A percentile compares a stretch with the other conserved stretches of the same genome.
These are phyloP conservation scores for Nannochloris sp. DNA, from an alignment of 139 green algal genomes.

Conservation along the genomic window DNA sequence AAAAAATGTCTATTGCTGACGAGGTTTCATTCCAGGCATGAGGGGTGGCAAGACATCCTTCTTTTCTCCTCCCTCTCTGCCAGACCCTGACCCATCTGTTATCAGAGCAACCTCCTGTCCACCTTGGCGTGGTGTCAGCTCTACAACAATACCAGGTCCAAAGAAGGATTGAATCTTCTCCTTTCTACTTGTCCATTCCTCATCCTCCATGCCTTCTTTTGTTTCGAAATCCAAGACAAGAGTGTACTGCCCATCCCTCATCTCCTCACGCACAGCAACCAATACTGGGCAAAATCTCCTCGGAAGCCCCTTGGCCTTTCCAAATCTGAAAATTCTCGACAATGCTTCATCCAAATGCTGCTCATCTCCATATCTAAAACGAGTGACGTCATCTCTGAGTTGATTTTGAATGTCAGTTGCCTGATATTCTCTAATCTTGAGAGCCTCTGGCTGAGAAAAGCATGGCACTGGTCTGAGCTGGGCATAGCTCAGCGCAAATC, in stretches of 20 bases:
- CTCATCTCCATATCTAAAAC: slow-evolving; percentile 92
- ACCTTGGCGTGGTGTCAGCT: slow-evolving; percentile 21
- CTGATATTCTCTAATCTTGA: slow-evolving; percentile 63
- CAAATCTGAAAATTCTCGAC: slow-evolving; percentile 79
- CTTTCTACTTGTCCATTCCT: slow-evolving; percentile 55
- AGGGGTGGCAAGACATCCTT: slow-evolving; percentile 85
- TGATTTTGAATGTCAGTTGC: slow-evolving; percentile 94
- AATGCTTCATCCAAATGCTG: slow-evolving; percentile 96
- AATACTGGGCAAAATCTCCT: slow-evolving; percentile 62
- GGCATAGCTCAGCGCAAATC: slow-evolving; percentile 88
- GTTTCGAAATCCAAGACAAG: slow-evolving; percentile 73
- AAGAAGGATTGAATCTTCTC: slow-evolving; percentile 90
- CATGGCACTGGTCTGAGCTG: slow-evolving; percentile 72
- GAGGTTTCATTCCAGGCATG: slow-evolving; percentile 68
- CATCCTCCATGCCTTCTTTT: slow-evolving; percentile 44
- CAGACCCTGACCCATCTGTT: slow-evolving; percentile 61
- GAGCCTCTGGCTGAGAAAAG: slow-evolving; percentile 59
- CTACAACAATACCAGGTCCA: slow-evolving; percentile 69
- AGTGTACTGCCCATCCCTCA: slow-evolving; percentile 33
- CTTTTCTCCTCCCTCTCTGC: slow-evolving; percentile 51
- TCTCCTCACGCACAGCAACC: slow-evolving; percentile 75
- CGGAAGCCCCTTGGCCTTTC: slow-evolving; percentile 50
- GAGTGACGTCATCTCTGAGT: slow-evolving; percentile 68
- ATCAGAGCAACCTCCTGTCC: slow-evolving; percentile 67
- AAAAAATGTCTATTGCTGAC: slow-evolving; percentile 37